Evolutionary conservation across 2,329 filamentous ascomycete species (phyloP), one percentile per base, ranked within the genome.

Genomic region (Pseudogymnoascus sp.): DNA sequence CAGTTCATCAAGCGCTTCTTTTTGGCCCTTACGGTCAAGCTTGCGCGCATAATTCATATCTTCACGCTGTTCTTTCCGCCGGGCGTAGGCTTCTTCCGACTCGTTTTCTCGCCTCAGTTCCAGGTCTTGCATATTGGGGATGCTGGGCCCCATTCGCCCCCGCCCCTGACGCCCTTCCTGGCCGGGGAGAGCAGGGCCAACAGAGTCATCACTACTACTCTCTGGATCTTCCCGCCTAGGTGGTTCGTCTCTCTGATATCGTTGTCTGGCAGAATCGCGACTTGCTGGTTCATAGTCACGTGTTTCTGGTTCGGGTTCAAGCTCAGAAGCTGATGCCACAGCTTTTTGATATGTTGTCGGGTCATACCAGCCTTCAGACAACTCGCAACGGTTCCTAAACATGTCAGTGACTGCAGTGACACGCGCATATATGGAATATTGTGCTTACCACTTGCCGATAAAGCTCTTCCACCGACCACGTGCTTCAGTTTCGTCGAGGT

Each of bases 381-480:
- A 78, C 75, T 93, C 90, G 70, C 86, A 88, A 68, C 85, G 83
- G 76, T 99, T 99, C 85, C 85, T 88, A 72, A 69, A 67, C 67
- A 73, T 73, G 76, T 84, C 72, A 85, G 79, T 22, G 4, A 38
- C 66, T 65, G 28, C 1, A 11, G 12, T 30, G 33, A 6, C 9
- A 20, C 33, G 60, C 36, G 12, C 5, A 12, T n/a, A 36, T 11
- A 6, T 14, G n/a, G 18, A 8, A 36, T 25, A 3, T 59, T 41
- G 37, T 64, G 64, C 77, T 74, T 80, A 88, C 93, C 94, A 99
- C 78, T 91, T 93, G 3, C 82, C 80, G 11, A 93, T 73, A 69
- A 97, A 99, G 71, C 91, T 93, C 80, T 96, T 96, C 91, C 93
- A 99, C 61, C 93, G 79, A 1, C 92, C 91, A 65, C 81, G 87